Conservation (phyloP, 164 flowering plant species). For the Buxus sempervirens region DNA sequence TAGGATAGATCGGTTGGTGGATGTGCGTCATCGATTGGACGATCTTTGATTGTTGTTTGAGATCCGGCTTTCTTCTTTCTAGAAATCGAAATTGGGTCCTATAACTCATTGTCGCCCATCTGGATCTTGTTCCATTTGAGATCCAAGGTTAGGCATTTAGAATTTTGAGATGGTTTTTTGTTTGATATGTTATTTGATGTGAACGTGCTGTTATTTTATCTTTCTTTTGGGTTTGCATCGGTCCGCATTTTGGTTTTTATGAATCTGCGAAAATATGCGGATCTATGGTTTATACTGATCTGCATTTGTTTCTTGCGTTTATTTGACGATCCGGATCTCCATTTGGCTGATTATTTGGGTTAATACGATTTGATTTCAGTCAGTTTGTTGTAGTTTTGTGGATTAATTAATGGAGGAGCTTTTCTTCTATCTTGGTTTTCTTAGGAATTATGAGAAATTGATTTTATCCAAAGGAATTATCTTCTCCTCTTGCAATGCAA, state of each 20-base stretch:
- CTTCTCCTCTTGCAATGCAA: too few relatives aligned
- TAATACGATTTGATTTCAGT: background rate
- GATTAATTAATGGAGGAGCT: background rate
- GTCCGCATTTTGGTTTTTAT: background rate
- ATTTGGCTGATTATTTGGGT: background rate
- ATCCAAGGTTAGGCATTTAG: background rate
- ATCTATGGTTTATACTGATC: background rate
- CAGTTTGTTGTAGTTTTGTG: background rate
- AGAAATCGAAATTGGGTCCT: background rate
- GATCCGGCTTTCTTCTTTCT: background rate
- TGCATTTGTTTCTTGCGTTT: background rate
- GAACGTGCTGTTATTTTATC: too few relatives aligned
- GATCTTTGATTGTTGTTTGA: slow-evolving; percentile 1
- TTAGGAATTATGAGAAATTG: background rate
- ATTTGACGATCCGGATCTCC: background rate
- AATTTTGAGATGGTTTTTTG: background rate
- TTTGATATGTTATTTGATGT: too few relatives aligned
- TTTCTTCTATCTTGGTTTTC: background rate
- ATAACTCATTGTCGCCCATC: background rate
- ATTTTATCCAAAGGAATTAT: too few relatives aligned
- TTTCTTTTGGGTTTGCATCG: background rate
- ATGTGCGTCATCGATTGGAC: slow-evolving; percentile 5
- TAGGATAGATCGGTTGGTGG: background rate
- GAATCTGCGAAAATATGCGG: background rate
- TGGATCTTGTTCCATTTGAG: background rate